These are phyloP conservation scores for Ophiobolus disseminans DNA, from an alignment of 2,329 filamentous ascomycete genomes.

Conservation along the genomic window DNA sequence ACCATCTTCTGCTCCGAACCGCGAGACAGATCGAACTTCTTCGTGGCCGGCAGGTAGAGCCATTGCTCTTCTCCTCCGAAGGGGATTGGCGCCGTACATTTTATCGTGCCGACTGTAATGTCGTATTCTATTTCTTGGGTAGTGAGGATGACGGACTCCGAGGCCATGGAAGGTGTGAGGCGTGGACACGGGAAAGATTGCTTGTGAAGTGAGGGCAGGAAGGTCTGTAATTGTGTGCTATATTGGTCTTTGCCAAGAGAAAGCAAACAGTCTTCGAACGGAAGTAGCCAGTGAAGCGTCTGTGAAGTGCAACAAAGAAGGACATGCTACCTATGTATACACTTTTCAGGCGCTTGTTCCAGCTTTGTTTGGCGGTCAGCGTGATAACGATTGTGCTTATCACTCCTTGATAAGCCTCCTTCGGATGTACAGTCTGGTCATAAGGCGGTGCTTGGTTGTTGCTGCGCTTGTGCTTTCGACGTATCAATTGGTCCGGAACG, in stretches of 20 bases:
- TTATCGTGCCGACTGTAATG: slow-evolving; percentile 38
- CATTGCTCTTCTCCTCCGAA: slow-evolving; percentile 53
- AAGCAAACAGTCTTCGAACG: not conserved
- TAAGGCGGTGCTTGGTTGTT: slow-evolving; percentile 7
- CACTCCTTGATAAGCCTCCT: slow-evolving; percentile 38
- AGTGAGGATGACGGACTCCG: slow-evolving; percentile 19
- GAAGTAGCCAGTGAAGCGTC: not conserved
- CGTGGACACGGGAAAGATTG: not conserved
- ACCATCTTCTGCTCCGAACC: slow-evolving; percentile 46
- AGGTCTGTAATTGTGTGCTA: slow-evolving; percentile 2
- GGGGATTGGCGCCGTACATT: slow-evolving; percentile 49
- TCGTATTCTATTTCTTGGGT: slow-evolving; percentile 22
- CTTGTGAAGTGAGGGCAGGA: not conserved
- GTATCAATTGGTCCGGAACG: slow-evolving; percentile 14
- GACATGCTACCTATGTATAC: not conserved
- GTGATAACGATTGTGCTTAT: slow-evolving; percentile 34
- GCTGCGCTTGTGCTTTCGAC: not conserved
- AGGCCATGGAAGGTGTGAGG: slow-evolving; percentile 20
- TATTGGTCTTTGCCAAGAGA: slow-evolving; percentile 1
- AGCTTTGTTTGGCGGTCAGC: slow-evolving; percentile 28
- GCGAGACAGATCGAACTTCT: slow-evolving; percentile 52
- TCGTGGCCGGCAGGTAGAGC: slow-evolving; percentile 51
- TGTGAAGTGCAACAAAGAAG: not conserved
- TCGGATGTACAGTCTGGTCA: slow-evolving; percentile 21
- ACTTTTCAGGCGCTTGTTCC: slow-evolving; percentile 5